These are phyloP conservation scores for Thozetella sp. DNA, from an alignment of 495 filamentous ascomycete genomes.

Conservation along the genomic window DNA sequence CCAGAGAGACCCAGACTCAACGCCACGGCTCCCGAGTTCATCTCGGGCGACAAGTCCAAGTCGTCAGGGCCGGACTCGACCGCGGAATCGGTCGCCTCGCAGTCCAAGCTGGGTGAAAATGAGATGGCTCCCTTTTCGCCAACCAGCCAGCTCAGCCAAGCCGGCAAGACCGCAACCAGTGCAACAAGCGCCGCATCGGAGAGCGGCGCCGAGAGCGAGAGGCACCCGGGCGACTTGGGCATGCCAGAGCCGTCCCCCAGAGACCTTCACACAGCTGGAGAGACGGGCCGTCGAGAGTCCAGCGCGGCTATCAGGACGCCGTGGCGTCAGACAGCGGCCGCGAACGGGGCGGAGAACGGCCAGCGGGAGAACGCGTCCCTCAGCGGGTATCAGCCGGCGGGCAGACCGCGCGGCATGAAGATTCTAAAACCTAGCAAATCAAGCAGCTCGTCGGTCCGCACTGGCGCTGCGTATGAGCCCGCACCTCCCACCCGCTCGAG, in stretches of 20 bases:
- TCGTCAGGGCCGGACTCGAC: slow-evolving; percentile 13
- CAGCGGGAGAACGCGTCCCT: slow-evolving; percentile 45
- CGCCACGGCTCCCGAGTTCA: slow-evolving; percentile 49
- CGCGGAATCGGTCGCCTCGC: slow-evolving; percentile 14
- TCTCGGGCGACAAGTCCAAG: slow-evolving; percentile 34
- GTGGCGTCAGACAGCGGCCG: slow-evolving; percentile 64
- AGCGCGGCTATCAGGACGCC: slow-evolving; percentile 63
- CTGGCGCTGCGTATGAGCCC: slow-evolving; percentile 46
- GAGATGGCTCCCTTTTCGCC: slow-evolving; percentile 22
- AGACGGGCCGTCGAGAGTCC: slow-evolving; percentile 40
- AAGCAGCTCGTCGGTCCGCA: slow-evolving; percentile 41
- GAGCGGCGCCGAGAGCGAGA: slow-evolving; percentile 40
- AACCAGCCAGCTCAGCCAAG: slow-evolving; percentile 26
- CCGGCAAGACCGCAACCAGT: slow-evolving; percentile 28
- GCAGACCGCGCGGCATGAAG: slow-evolving; percentile 70
- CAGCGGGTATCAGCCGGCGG: slow-evolving; percentile 60
- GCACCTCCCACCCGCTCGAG: slow-evolving; percentile 31
- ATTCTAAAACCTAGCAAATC: slow-evolving; percentile 71
- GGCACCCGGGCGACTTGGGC: slow-evolving; percentile 19
- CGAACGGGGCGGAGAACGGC: slow-evolving; percentile 40
- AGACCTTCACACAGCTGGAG: slow-evolving; percentile 26
- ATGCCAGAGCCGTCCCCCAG: slow-evolving; percentile 24
- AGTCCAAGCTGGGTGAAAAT: slow-evolving; percentile 11
- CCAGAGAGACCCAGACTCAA: slow-evolving; percentile 49
- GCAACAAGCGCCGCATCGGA: slow-evolving; percentile 34